Evolutionary conservation across 2,329 filamentous ascomycete species (phyloP).

Genomic region (Phyllosticta ampelicida): DNA sequence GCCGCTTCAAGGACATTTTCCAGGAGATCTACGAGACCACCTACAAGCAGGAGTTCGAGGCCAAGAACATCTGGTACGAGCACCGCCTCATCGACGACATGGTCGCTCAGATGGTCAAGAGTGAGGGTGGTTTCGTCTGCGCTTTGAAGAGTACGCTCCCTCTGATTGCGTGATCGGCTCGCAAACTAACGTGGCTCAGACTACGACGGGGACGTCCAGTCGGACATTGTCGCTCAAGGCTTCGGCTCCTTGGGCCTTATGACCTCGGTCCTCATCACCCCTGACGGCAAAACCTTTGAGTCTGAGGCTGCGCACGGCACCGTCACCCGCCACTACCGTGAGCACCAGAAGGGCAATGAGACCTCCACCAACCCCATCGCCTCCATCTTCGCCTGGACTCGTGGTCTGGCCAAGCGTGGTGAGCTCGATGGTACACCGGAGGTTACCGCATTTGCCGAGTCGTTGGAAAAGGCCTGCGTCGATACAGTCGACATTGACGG

Average conservation of each 20-base stretch:
- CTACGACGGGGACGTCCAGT: constrained; percentile 98
- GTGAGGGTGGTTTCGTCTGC: constrained; percentile 89
- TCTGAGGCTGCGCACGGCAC: constrained; percentile 97
- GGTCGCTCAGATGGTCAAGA: constrained; percentile 99
- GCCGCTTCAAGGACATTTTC: constrained; percentile 99
- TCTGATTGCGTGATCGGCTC: neutral
- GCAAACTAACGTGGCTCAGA: constrained; percentile 43
- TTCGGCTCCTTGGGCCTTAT: constrained; percentile 97
- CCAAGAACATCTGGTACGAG: constrained; percentile 96
- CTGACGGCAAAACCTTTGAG: constrained; percentile 93
- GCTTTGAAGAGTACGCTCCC: constrained; percentile 79
- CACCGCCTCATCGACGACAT: constrained; percentile 98
- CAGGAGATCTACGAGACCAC: constrained; percentile 84
- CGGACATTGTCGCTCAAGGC: constrained; percentile 94
- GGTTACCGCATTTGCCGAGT: constrained; percentile 80
- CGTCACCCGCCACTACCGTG: constrained; percentile 95
- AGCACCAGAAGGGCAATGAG: constrained; percentile 95
- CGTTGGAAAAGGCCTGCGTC: constrained; percentile 82
- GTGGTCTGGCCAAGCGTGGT: constrained; percentile 84
- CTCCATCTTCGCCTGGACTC: constrained; percentile 98
- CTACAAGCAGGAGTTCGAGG: constrained; percentile 84
- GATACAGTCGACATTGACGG: constrained; percentile 89
- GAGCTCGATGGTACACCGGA: constrained; percentile 90
- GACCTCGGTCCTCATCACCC: constrained; percentile 95
- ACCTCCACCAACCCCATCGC: constrained; percentile 98